phyloP scores from a whole-genome alignment of 2,329 filamentous ascomycete species.

The Xylariomycetidae sp. region DNA sequence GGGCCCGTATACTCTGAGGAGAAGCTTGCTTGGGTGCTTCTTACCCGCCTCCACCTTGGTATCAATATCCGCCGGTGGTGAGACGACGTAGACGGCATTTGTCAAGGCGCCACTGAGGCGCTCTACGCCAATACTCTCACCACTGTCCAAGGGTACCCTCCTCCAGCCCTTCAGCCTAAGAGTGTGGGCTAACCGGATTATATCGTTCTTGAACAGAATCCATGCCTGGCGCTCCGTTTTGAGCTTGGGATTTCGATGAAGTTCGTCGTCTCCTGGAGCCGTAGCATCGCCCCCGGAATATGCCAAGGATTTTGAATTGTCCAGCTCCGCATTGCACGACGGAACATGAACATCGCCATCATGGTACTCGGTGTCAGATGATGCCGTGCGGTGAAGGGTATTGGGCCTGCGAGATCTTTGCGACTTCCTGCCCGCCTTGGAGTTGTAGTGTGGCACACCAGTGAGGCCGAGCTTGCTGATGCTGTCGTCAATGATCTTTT shows the following conservation, averaged over 20 bases:
- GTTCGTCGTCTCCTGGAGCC: slow-evolving; percentile 34
- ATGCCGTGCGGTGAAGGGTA: slow-evolving; percentile 44
- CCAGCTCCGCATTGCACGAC: slow-evolving; percentile 74
- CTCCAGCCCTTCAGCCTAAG: slow-evolving; percentile 89
- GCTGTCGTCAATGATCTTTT: slow-evolving; percentile 69
- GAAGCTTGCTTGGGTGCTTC: slow-evolving; percentile 58
- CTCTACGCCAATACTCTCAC: slow-evolving; percentile 63
- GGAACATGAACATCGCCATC: slow-evolving; percentile 82
- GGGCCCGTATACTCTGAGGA: slow-evolving; percentile 88
- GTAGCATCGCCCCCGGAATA: slow-evolving; percentile 54
- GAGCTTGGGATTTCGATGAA: slow-evolving; percentile 38
- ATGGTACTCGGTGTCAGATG: slow-evolving; percentile 78
- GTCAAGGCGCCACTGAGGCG: slow-evolving; percentile 86
- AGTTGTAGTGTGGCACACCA: slow-evolving; percentile 36
- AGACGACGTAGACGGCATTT: slow-evolving; percentile 93
- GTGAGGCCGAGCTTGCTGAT: slow-evolving; percentile 49
- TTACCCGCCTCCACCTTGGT: slow-evolving; percentile 29
- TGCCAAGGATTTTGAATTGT: slow-evolving; percentile 83
- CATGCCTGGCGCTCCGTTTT: slow-evolving; percentile 71
- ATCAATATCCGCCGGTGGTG: slow-evolving; percentile 62
- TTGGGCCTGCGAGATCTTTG: slow-evolving; percentile 28
- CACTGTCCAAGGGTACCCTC: slow-evolving; percentile 66
- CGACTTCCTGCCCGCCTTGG: slow-evolving; percentile 37
- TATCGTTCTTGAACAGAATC: slow-evolving; percentile 86
- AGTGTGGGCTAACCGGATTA: slow-evolving; percentile 83